phyloP scores from a whole-genome alignment of 2,329 filamentous ascomycete species.

The Aspergillus quadrilineatus region DNA sequence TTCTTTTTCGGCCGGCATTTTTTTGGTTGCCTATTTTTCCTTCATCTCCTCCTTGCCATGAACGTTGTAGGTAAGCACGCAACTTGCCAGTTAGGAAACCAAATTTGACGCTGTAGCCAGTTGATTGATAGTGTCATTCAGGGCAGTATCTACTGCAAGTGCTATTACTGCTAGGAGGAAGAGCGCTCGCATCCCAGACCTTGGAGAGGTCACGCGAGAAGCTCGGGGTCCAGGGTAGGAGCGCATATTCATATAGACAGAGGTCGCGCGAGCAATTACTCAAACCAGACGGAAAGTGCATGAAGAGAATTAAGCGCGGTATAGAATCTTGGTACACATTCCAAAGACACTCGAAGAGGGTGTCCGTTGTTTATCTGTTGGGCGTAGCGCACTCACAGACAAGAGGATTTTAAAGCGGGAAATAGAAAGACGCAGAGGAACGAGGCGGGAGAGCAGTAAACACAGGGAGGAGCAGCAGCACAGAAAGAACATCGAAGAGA shows the following conservation, averaged over 20 bases:
- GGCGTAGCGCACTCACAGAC: constrained; percentile 34
- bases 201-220: neutral
- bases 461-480: neutral
- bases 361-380: constrained; percentile 32
- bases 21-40: too few species aligned
- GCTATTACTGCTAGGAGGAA: too few species aligned
- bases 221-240: neutral
- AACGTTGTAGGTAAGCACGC: too few species aligned
- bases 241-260: neutral
- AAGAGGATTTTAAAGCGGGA: constrained; percentile 22
- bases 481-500: constrained; percentile 24
- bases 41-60: too few species aligned
- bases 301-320: constrained; percentile 8
- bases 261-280: neutral
- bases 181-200: too few species aligned
- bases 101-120: too few species aligned
- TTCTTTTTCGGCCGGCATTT: too few species aligned
- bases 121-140: too few species aligned
- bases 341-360: constrained; percentile 22
- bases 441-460: neutral
- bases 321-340: constrained; percentile 17
- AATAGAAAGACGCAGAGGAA: constrained; percentile 14
- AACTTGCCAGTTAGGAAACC: too few species aligned
- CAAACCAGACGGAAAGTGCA: neutral
- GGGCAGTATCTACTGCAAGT: too few species aligned